Evolutionary conservation across 2,329 filamentous ascomycete genomes (phyloP).

Genomic region (Exophiala bonariae): DNA sequence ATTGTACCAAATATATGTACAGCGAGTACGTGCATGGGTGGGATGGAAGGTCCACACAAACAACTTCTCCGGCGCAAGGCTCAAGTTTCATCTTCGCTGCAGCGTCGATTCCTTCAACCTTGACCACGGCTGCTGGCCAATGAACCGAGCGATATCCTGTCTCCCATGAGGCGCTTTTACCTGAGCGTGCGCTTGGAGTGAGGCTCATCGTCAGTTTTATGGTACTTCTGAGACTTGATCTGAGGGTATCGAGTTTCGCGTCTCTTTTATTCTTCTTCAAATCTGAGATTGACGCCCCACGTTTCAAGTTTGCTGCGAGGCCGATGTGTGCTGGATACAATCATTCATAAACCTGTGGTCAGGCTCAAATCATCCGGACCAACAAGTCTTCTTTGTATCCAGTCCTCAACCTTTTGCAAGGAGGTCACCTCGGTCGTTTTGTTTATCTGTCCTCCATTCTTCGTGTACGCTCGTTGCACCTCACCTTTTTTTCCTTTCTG

Average conservation of each 20-base stretch:
- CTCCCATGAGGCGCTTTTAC: conserved; percentile 14
- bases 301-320: conserved; percentile 18
- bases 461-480: conserved; percentile 12
- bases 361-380: conserved; percentile 20
- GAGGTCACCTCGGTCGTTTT: conserved; percentile 15
- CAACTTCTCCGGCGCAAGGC: conserved; percentile 8
- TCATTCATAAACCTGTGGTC: conserved; percentile 23
- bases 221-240: conserved; percentile 10
- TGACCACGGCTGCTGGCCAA: background rate
- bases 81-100: conserved; percentile 20
- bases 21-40: conserved; percentile 4
- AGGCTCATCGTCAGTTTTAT: conserved; percentile 5
- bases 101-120: conserved; percentile 10
- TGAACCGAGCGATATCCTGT: conserved; percentile 13
- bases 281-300: conserved; percentile 28
- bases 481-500: background rate
- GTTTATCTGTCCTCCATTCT: conserved; percentile 2
- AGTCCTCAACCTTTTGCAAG: conserved; percentile 12
- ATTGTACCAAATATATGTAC: conserved; percentile 19
- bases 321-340: conserved; percentile 18
- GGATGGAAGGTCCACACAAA: conserved; percentile 7
- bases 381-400: conserved; percentile 18
- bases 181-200: conserved; percentile 9
- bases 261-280: conserved; percentile 16
- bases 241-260: conserved; percentile 11